Conservation (phyloP, 495 filamentous ascomycete genomes). For the Paragyromitra xinjiangensis region DNA sequence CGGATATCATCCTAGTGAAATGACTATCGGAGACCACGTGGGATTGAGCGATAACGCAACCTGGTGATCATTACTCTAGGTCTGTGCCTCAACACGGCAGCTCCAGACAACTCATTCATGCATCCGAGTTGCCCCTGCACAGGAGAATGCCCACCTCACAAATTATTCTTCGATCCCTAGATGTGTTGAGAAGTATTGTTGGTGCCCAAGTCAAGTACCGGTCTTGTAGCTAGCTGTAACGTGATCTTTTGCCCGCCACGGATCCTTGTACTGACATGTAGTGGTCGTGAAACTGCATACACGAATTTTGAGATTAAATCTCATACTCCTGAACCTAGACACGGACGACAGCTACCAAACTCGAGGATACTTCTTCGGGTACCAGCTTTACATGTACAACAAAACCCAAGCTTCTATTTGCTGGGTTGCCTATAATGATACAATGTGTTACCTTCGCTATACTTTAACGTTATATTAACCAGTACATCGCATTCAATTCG, state of each 20-base stretch:
- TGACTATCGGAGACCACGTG: constrained; percentile 15
- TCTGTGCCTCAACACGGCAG: constrained; percentile 27
- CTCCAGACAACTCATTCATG: constrained; percentile 30
- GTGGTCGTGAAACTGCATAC: not conserved
- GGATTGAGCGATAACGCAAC: constrained; percentile 12
- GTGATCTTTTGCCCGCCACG: not conserved
- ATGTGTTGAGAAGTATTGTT: not conserved
- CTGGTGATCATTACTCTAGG: constrained; percentile 10
- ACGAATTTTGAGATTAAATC: not conserved
- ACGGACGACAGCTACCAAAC: too few species aligned
- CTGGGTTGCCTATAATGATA: too few species aligned
- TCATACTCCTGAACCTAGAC: not conserved
- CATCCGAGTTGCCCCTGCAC: constrained; percentile 8
- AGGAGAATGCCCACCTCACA: not conserved
- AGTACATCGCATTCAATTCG: too few species aligned
- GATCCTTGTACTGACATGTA: not conserved
- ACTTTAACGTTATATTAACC: too few species aligned
- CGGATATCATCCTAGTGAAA: constrained; percentile 9
- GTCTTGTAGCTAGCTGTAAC: not conserved
- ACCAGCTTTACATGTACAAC: too few species aligned
- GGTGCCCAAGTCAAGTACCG: constrained; percentile 1
- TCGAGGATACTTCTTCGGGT: too few species aligned
- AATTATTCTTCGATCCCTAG: not conserved
- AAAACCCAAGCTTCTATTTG: too few species aligned
- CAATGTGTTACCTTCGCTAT: too few species aligned